phyloP scores from a whole-genome alignment of 208 protist species.

The Trypanosoma mega region DNA sequence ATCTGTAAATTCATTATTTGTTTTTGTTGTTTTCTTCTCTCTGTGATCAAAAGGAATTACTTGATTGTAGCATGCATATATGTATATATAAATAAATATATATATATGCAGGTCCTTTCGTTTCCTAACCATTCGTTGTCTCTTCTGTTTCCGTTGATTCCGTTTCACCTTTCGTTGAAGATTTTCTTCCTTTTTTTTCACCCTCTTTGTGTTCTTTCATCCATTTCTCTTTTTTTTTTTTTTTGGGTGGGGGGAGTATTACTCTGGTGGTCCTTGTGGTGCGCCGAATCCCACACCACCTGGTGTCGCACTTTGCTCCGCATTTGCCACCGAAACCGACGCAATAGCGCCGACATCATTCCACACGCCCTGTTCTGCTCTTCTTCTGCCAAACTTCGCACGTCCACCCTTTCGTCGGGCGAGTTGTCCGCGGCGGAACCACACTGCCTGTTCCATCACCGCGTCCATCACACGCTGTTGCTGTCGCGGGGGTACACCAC shows the following conservation, averaged over 20 bases:
- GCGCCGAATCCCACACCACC: slow-evolving; percentile 45
- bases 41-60: too few relatives aligned
- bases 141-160: background rate
- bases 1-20: too few relatives aligned
- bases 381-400: slow-evolving; percentile 68
- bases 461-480: slow-evolving; percentile 78
- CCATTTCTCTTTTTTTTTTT: too few relatives aligned
- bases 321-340: slow-evolving; percentile 39
- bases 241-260: too few relatives aligned
- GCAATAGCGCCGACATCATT: slow-evolving; percentile 72
- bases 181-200: too few relatives aligned
- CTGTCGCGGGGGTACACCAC: slow-evolving; percentile 64
- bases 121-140: background rate
- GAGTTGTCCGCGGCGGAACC: slow-evolving; percentile 58
- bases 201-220: too few relatives aligned
- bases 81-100: background rate
- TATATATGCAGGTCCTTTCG: background rate
- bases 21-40: too few relatives aligned
- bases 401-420: slow-evolving; percentile 73
- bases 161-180: too few relatives aligned
- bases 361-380: slow-evolving; percentile 61
- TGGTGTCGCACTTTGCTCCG: slow-evolving; percentile 37
- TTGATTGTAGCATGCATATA: too few relatives aligned
- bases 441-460: slow-evolving; percentile 59
- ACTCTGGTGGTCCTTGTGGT: slow-evolving; percentile 56